A percentile compares a stretch with the other conserved stretches of the same genome.
These are phyloP conservation scores for Luzula sylvatica DNA, from an alignment of 176 grass and related monocot species.

Conservation along the genomic window DNA sequence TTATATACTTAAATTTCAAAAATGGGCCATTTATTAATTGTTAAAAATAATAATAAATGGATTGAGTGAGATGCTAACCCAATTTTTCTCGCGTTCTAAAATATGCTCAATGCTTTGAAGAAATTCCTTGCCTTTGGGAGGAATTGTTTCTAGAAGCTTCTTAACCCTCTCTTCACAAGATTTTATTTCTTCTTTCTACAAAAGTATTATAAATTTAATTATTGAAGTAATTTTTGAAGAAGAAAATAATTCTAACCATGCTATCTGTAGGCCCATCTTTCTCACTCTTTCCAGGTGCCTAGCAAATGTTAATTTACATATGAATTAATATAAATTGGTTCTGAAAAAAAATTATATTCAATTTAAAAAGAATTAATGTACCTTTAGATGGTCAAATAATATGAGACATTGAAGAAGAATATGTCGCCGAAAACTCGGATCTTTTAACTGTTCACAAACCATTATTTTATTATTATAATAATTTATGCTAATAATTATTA, in stretches of 20 bases:
- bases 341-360: conserved; percentile 4
- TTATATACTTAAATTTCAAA: conserved; percentile 11
- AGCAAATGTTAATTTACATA: conserved; percentile 18
- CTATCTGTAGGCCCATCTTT: conserved; percentile 63
- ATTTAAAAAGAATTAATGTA: conserved; percentile 18
- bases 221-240: not conserved
- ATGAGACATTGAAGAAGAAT: conserved; percentile 98
- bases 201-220: not conserved
- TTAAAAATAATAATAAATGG: conserved; percentile 4
- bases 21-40: not conserved
- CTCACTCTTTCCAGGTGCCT: conserved; percentile 97
- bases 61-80: conserved; percentile 35
- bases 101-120: conserved; percentile 95
- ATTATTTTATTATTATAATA: conserved; percentile 11
- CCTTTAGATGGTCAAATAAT: conserved; percentile 95
- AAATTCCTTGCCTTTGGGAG: conserved; percentile 91
- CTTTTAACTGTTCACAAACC: conserved; percentile 64
- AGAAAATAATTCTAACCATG: conserved; percentile 55
- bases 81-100: conserved; percentile 94
- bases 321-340: too few species aligned
- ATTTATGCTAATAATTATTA: conserved; percentile 4
- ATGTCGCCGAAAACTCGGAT: conserved; percentile 92
- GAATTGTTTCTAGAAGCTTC: conserved; percentile 86
- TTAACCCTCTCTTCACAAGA: conserved; percentile 86
- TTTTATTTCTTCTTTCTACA: conserved; percentile 95